phyloP scores from a whole-genome alignment of 129 eudicot genomes.

The Solidago caesia region DNA sequence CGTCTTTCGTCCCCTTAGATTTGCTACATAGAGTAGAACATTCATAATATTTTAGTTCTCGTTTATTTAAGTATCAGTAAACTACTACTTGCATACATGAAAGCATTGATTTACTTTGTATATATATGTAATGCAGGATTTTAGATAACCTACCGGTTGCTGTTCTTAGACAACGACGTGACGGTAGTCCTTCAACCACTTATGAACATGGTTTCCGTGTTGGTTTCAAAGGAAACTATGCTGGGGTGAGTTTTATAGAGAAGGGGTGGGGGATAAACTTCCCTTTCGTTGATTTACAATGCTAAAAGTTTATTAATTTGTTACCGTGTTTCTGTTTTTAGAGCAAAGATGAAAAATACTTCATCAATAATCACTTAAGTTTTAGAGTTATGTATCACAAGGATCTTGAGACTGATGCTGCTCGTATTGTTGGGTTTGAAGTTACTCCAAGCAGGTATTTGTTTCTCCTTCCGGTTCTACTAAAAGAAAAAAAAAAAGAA shows the following conservation, averaged over 20 bases:
- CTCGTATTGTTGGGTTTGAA: constrained; percentile 91
- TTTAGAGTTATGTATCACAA: constrained; percentile 82
- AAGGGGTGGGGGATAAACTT: not conserved
- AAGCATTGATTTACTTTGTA: not conserved
- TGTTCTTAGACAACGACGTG: constrained; percentile 66
- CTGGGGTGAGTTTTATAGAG: constrained; percentile 57
- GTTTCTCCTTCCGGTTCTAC: not conserved
- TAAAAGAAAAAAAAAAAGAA: not conserved
- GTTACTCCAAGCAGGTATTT: constrained; percentile 80
- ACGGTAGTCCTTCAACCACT: constrained; percentile 52
- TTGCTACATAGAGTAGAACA: no score
- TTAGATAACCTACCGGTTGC: constrained; percentile 88
- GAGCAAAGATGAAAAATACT: constrained; percentile 74
- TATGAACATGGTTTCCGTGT: constrained; percentile 90
- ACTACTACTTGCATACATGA: not conserved
- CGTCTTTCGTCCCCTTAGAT: no score
- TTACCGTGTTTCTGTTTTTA: constrained; percentile 28
- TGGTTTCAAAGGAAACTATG: constrained; percentile 77
- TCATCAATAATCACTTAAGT: constrained; percentile 81
- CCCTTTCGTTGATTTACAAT: not conserved
- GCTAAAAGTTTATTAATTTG: constrained; percentile 7
- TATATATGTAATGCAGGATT: constrained; percentile 48
- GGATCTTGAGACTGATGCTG: constrained; percentile 64
- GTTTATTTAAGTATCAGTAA: not conserved
- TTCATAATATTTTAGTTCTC: not conserved